Base-by-base conservation (phyloP, 2,329 filamentous ascomycete genomes). In the Ophiostoma novo-ulmi region DNA sequence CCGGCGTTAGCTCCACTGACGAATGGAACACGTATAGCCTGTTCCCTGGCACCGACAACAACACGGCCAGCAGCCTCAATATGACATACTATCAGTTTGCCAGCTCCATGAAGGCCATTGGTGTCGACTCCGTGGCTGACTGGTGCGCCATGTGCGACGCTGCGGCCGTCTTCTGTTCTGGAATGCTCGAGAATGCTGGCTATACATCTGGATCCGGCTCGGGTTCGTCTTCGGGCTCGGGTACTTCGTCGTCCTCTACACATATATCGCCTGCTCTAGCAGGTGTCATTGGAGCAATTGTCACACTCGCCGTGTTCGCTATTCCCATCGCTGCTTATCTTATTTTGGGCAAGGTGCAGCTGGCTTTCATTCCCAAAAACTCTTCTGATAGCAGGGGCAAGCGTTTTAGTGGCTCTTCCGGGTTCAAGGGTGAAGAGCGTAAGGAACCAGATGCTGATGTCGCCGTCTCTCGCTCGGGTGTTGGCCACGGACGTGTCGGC, bases 91-190 rank as follows among this genome's bases (percentile, higher is more conserved):
- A 72, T 0, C 77, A 78, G 5, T 86, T 86, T 71, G 71, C 77
- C 2, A 70, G 69, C 1, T 74, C 75, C 14, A 82, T 85, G 78
- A 73, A 76, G 20, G 67, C 72, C 5, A 74, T 83, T 38, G 78
- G 79, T 48, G 73, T 81, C 55, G 76, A 75, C 41, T 75, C 76
- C 14, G 71, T 80, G 0, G 71, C 75, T 3, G 73, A 76, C 3
- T 86, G 84, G 84, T 86, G 84, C 75, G 67, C 74, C 3, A 73
- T 79, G n/a, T 86, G 84, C 73, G 75, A 75, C 36, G 74, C 76
- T 11, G 69, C 77, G 20, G 75, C 77, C 38, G 44, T 78, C 1
- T 85, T 82, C 76, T 86, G 84, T 73, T 55, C 68, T 14, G 71
- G 72, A 1, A 38, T 75, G 6, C 55, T 70, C 20, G 63, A 65